A percentile compares a stretch with the other conserved stretches of the same genome.
Evolutionary conservation across 2,329 filamentous ascomycete species (phyloP).

Genomic region (Arthrobotrys pseudoclavata): DNA sequence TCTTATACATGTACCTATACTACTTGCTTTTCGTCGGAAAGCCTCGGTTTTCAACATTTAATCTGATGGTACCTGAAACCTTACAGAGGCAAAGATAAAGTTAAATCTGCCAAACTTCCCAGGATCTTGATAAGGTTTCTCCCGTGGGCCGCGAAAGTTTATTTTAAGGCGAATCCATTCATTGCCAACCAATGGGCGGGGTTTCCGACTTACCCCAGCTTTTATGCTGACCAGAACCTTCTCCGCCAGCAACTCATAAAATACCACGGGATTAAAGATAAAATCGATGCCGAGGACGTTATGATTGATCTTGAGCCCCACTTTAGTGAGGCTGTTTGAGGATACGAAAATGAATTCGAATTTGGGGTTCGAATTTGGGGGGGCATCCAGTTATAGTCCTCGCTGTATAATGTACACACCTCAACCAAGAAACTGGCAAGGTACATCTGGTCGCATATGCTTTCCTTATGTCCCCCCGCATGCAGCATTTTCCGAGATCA

Average conservation of each 20-base stretch:
- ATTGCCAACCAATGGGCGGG: slow-evolving; percentile 11
- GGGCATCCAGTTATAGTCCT: neutral
- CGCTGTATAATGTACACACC: slow-evolving; percentile 2
- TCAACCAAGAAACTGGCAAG: slow-evolving; percentile 9
- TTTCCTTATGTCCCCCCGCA: slow-evolving; percentile 26
- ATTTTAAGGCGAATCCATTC: slow-evolving; percentile 4
- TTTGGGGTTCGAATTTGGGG: slow-evolving; percentile 15
- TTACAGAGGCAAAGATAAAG: neutral
- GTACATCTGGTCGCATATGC: slow-evolving; percentile 23
- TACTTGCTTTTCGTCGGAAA: too few species aligned
- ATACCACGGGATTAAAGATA: slow-evolving; percentile 25
- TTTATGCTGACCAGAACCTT: slow-evolving; percentile 18
- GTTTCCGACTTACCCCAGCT: slow-evolving; percentile 28
- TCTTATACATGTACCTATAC: neutral
- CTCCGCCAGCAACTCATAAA: slow-evolving; percentile 25
- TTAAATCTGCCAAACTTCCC: neutral
- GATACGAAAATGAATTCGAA: neutral
- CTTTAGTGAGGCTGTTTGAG: neutral
- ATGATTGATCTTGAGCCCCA: slow-evolving; percentile 3
- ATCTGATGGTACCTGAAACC: neutral
- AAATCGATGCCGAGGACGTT: neutral
- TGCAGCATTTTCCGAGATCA: slow-evolving; percentile 30
- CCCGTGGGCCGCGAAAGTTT: slow-evolving; percentile 22
- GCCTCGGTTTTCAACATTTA: neutral
- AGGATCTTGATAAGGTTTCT: slow-evolving; percentile 27